These are phyloP conservation scores for Debaryomyces udenii DNA, from an alignment of 1,139 yeast species.

Conservation along the genomic window DNA sequence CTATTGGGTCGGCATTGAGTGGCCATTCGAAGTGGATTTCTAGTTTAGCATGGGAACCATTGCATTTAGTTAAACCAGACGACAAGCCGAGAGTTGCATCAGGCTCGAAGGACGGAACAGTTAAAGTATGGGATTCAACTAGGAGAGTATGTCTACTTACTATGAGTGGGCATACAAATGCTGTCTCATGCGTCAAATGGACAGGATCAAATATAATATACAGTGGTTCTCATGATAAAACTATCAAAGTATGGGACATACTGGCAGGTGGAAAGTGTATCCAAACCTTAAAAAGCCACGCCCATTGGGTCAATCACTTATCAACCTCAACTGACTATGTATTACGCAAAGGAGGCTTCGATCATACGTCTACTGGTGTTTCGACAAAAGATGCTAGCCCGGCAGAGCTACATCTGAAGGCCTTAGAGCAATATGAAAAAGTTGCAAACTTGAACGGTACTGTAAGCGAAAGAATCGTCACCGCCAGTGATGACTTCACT, in stretches of 20 bases:
- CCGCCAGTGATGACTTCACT: conserved; percentile 96
- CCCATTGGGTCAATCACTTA: conserved; percentile 97
- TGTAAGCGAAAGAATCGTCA: conserved; percentile 78
- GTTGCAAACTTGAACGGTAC: conserved; percentile 74
- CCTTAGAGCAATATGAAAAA: conserved; percentile 65
- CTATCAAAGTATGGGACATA: conserved; percentile 88
- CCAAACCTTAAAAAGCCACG: conserved; percentile 83
- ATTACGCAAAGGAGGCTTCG: conserved; percentile 63
- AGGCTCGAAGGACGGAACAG: conserved; percentile 89
- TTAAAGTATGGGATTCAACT: conserved; percentile 89
- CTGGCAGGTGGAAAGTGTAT: conserved; percentile 76
- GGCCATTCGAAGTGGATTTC: conserved; percentile 94
- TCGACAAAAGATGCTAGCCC: conserved; percentile 26
- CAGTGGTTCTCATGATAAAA: conserved; percentile 93
- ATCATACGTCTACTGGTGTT: conserved; percentile 28
- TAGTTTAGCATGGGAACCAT: conserved; percentile 91
- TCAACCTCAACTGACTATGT: conserved; percentile 91
- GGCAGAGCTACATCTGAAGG: conserved; percentile 38
- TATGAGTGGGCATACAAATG: conserved; percentile 84
- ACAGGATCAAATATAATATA: conserved; percentile 86
- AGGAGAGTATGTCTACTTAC: conserved; percentile 68
- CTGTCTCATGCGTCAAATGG: conserved; percentile 96
- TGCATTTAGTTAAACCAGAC: conserved; percentile 72
- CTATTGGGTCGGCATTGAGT: conserved; percentile 68
- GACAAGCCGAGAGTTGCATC: conserved; percentile 75